A percentile compares a stretch with the other conserved stretches of the same genome.
Conservation (phyloP, 768 basidiomycete genomes). For the Agaricus blazei region DNA sequence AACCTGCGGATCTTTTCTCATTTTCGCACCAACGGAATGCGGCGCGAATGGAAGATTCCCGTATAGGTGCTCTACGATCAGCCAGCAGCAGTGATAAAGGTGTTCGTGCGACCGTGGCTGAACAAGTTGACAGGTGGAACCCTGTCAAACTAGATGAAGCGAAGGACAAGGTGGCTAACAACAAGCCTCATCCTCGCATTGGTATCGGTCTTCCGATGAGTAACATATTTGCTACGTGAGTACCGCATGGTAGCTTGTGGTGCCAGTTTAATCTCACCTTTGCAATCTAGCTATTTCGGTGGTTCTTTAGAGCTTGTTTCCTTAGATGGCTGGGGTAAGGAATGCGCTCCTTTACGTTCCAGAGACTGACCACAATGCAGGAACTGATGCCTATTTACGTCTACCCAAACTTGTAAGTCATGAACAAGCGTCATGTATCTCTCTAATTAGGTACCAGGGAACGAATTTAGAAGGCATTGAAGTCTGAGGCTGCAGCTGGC, state of each 20-base stretch:
- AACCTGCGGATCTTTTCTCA: conserved; percentile 78
- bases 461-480: conserved; percentile 85
- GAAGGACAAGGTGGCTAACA: conserved; percentile 38
- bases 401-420: conserved; percentile 71
- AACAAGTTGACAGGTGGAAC: conserved; percentile 60
- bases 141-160: conserved; percentile 22
- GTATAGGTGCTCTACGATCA: conserved; percentile 62
- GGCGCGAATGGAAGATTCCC: conserved; percentile 57
- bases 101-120: conserved; percentile 72
- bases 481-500: conserved; percentile 35
- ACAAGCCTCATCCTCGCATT: conserved; percentile 56
- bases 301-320: conserved; percentile 76
- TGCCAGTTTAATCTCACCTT: background rate
- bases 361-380: conserved; percentile 27
- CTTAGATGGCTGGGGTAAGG: conserved; percentile 80
- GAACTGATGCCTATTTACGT: conserved; percentile 78
- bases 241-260: background rate
- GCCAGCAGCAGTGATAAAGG: conserved; percentile 58
- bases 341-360: background rate
- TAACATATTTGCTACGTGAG: conserved; percentile 79
- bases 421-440: background rate
- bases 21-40: conserved; percentile 85
- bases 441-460: conserved; percentile 40
- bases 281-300: conserved; percentile 63
- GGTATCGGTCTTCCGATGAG: conserved; percentile 88